Percentiles rank a stretch among this genome's conserved stretches.
phyloP scores from a whole-genome alignment of 495 filamentous ascomycete genomes.

The Rhypophila decipiens region DNA sequence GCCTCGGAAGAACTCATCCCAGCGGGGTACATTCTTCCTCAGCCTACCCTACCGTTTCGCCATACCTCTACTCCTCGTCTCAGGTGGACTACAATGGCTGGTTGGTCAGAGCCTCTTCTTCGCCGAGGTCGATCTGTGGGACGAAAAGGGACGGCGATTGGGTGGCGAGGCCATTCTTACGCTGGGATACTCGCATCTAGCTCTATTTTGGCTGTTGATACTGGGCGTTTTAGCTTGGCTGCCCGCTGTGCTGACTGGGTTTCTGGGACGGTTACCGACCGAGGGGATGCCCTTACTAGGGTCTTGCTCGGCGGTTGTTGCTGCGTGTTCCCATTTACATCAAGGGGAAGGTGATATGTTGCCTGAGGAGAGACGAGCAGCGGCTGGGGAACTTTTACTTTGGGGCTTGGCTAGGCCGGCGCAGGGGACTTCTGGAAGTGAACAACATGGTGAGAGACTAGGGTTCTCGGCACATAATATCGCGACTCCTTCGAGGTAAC shows the following conservation, averaged over 20 bases:
- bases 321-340: neutral
- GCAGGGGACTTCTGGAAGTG: too few species aligned
- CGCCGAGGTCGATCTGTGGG: slow-evolving; percentile 12
- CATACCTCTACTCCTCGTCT: slow-evolving; percentile 26
- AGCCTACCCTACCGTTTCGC: slow-evolving; percentile 39
- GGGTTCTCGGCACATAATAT: too few species aligned
- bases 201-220: neutral
- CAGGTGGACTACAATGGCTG: slow-evolving; percentile 33
- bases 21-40: slow-evolving; percentile 40
- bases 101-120: slow-evolving; percentile 34
- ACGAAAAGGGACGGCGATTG: neutral
- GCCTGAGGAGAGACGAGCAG: too few species aligned
- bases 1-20: slow-evolving; percentile 28
- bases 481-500: too few species aligned
- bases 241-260: neutral
- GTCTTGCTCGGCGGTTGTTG: neutral
- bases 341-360: too few species aligned
- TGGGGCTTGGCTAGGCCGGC: too few species aligned
- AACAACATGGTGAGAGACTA: too few species aligned
- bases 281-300: neutral
- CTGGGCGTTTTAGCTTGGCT: neutral
- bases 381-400: too few species aligned
- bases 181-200: neutral
- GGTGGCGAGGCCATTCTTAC: neutral
- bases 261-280: neutral